Base-by-base conservation (phyloP, 257 asterid species). In the Fraxinus anomala region DNA sequence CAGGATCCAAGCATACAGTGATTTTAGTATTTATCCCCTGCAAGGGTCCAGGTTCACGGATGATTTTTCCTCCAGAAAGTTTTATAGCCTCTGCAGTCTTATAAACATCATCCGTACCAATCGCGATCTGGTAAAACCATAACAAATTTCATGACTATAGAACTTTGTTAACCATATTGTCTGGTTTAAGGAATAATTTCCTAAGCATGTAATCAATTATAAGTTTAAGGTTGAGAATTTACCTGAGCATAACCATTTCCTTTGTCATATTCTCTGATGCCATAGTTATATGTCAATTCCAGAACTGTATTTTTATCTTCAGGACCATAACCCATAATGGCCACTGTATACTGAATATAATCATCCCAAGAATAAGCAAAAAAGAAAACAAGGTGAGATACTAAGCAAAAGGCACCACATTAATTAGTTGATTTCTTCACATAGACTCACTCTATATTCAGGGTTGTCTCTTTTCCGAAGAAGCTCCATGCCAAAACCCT, bases 201-300 rank as follows among this genome's bases (percentile, higher is more conserved):
- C n/a, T 6, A 42, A 72, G 68, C 68, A 28, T 6, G 34, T 17
- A 21, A 67, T 59, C 23, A 14, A 19, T 30, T 33, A 28, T 9
- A 42, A 71, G 80, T 37, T 26, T 30, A 44, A 81, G 37, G 2
- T 40, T 54, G 21, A 73, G 47, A 65, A 51, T n/a, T 59, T 77
- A 91, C 96, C 93, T 93, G 97, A 75, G 82, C 94, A 82, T 93
- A 91, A 69, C 93, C 96, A 82, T 93, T 87, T 86, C 98, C 97
- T 83, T 91, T 93, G 82, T 84, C 89, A 71, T 91, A 91, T 76
- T 87, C 91, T 74, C 83, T 86, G 39, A 90, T 87, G 34, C 94
- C 97, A 44, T 91, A 89, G 44, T 85, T 87, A 82, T 87, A 93
- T 70, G 98, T 91, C 83, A 93, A 86, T 80, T 83, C 93, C 82